A percentile compares a stretch with the other conserved stretches of the same genome.
These are phyloP conservation scores for Eragrostis nindensis DNA, from an alignment of 176 grass and related monocot genomes.

Conservation along the genomic window DNA sequence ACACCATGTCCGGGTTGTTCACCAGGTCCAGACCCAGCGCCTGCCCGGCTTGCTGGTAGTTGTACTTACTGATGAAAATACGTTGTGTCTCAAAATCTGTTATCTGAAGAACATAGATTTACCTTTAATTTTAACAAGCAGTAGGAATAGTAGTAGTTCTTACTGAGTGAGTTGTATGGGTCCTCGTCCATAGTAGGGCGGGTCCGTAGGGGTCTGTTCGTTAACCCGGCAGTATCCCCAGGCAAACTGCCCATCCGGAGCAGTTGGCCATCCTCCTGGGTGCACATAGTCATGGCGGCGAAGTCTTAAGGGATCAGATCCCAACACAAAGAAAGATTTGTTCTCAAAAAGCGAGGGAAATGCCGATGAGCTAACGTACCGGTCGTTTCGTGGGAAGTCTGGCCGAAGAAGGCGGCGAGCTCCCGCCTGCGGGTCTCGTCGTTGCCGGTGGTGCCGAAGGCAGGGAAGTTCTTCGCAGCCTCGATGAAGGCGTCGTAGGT, in stretches of 20 bases:
- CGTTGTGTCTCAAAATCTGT: too few relatives aligned
- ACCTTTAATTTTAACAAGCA: too few relatives aligned
- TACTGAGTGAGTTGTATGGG: constrained; percentile 33
- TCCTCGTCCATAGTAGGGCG: constrained; percentile 25
- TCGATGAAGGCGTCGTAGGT: constrained; percentile 37
- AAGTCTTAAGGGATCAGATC: too few relatives aligned
- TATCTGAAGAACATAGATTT: too few relatives aligned
- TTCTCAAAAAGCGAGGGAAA: too few relatives aligned
- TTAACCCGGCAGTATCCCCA: constrained; percentile 31
- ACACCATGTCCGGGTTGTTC: constrained; percentile 16
- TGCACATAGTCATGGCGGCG: background rate
- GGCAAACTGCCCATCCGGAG: background rate
- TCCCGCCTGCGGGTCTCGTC: constrained; percentile 13
- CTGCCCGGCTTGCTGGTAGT: background rate
- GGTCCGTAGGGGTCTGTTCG: background rate
- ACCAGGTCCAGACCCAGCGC: constrained; percentile 21
- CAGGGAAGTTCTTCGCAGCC: constrained; percentile 24
- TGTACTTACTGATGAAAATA: constrained; percentile 1
- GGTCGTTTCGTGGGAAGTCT: constrained; percentile 21
- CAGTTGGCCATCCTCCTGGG: background rate
- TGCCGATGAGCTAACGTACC: background rate
- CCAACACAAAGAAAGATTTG: too few relatives aligned
- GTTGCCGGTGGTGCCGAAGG: constrained; percentile 28
- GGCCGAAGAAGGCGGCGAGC: constrained; percentile 39
- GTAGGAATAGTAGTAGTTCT: background rate